Evolutionary conservation across 441 rosid genomes (phyloP).

Genomic region (Populus hybrid): DNA sequence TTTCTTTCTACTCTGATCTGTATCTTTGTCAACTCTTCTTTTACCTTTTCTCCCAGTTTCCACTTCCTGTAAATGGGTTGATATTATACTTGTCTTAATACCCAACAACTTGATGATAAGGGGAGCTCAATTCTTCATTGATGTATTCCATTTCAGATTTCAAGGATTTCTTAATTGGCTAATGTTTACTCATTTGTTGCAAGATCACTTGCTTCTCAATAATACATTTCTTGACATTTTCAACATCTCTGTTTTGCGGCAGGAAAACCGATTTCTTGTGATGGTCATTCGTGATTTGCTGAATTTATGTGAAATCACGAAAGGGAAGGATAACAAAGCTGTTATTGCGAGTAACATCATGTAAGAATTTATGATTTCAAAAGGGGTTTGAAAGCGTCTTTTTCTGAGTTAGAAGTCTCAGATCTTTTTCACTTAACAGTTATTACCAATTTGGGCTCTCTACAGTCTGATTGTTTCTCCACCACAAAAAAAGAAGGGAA

Average conservation of each 20-base stretch:
- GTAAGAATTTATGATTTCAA: conserved; percentile 46
- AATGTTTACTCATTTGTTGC: neutral
- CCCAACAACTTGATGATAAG: neutral
- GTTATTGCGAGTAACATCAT: conserved; percentile 99
- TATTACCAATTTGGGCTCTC: neutral
- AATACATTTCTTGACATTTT: neutral
- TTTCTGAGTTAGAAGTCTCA: neutral
- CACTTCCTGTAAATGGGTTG: neutral
- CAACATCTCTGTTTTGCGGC: conserved; percentile 22
- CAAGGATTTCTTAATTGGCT: neutral
- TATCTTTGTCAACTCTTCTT: neutral
- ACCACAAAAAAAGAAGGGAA: neutral
- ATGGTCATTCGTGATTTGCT: conserved; percentile 98
- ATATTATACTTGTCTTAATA: neutral
- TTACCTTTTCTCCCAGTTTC: neutral
- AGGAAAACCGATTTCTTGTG: conserved; percentile 99
- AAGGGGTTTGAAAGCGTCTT: neutral
- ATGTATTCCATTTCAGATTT: neutral
- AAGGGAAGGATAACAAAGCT: conserved; percentile 99
- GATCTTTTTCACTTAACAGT: neutral
- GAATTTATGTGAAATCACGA: conserved; percentile 97
- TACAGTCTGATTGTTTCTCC: neutral
- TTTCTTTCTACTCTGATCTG: neutral
- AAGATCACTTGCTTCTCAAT: neutral
- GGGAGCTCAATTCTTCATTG: neutral